Percentiles rank a stretch among this genome's conserved stretches.
These are phyloP conservation scores for Golubevia sp. DNA, from an alignment of 1,284 basidiomycete genomes.

Conservation along the genomic window DNA sequence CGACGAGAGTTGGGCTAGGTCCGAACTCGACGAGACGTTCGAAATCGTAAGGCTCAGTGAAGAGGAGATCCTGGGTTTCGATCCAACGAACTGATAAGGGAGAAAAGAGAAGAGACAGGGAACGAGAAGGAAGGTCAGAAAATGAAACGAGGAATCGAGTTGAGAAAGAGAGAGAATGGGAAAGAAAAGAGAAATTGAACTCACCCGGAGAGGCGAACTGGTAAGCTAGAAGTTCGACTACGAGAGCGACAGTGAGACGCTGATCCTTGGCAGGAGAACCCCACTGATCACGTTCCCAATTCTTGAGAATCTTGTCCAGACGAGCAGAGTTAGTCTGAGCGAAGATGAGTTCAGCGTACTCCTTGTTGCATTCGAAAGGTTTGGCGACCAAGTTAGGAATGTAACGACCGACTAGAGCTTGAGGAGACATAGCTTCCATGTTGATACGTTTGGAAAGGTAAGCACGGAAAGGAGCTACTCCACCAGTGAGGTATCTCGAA, in stretches of 20 bases:
- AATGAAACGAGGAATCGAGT: too few species aligned
- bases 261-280: constrained; percentile 79
- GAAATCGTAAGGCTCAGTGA: constrained; percentile 78
- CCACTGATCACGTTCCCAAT: constrained; percentile 94
- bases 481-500: constrained; percentile 91
- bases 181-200: background rate
- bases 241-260: constrained; percentile 88
- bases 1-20: constrained; percentile 90
- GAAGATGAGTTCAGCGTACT: constrained; percentile 92
- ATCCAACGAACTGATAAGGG: constrained; percentile 99
- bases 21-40: constrained; percentile 95
- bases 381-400: constrained; percentile 95
- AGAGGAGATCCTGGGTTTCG: constrained; percentile 94
- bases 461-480: constrained; percentile 92
- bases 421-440: constrained; percentile 71
- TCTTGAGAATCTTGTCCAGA: constrained; percentile 86
- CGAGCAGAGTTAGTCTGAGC: constrained; percentile 77
- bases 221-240: constrained; percentile 94
- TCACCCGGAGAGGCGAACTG: constrained; percentile 69
- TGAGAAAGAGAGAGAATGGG: too few species aligned
- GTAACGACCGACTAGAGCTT: constrained; percentile 75
- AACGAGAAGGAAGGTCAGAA: too few species aligned
- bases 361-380: constrained; percentile 86
- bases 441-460: constrained; percentile 99
- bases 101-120: constrained; percentile 63